phyloP scores from a whole-genome alignment of 257 asterid species.

The Ocimum tenuiflorum region DNA sequence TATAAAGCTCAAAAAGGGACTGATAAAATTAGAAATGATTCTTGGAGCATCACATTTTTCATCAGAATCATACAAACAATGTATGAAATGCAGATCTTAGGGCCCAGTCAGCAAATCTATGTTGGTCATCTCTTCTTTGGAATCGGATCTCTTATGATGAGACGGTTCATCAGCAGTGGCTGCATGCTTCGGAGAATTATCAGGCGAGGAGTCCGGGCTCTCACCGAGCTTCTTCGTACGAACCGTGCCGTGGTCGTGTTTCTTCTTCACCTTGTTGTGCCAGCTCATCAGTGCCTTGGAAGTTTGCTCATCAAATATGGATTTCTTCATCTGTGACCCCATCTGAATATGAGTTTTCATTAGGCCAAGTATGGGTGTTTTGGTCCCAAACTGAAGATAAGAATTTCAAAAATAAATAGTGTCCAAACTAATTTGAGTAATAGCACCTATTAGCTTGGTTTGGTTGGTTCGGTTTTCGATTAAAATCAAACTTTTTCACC shows the following conservation, averaged over 20 bases:
- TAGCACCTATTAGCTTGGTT: too few relatives aligned
- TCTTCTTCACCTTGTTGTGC: conserved; percentile 69
- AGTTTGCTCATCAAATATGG: conserved; percentile 88
- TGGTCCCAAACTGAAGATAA: too few relatives aligned
- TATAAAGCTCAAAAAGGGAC: too few relatives aligned
- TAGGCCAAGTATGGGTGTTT: too few relatives aligned
- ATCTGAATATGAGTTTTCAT: conserved; percentile 39
- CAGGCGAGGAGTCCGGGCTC: conserved; percentile 31
- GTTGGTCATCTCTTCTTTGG: conserved; percentile 25
- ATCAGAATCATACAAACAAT: too few relatives aligned
- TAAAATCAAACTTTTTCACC: too few relatives aligned
- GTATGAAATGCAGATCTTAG: too few relatives aligned
- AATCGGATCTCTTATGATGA: background rate
- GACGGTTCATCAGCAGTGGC: conserved; percentile 17
- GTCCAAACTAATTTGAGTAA: too few relatives aligned
- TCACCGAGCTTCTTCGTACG: conserved; percentile 40
- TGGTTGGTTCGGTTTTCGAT: too few relatives aligned
- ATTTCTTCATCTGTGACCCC: conserved; percentile 91
- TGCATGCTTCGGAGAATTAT: conserved; percentile 1
- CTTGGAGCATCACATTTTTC: too few relatives aligned
- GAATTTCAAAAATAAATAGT: too few relatives aligned
- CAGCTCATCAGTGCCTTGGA: conserved; percentile 80
- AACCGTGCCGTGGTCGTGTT: background rate
- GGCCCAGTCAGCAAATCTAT: conserved; percentile 35
- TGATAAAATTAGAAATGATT: background rate